phyloP scores from a whole-genome alignment of 1,284 basidiomycete genomes.

The Microbotryum intermedium region DNA sequence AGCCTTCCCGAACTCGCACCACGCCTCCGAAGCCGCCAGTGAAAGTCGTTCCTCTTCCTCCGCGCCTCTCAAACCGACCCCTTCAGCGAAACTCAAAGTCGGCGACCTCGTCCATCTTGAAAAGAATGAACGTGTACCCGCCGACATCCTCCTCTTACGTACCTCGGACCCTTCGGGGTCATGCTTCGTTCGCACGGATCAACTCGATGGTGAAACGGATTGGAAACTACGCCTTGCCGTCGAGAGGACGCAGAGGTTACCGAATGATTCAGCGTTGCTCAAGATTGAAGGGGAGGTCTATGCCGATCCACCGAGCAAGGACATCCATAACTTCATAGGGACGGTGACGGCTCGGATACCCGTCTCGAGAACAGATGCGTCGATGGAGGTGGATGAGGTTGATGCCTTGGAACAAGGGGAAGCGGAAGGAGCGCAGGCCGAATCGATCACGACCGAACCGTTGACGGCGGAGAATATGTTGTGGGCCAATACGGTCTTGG shows the following conservation, averaged over 20 bases:
- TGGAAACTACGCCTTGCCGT: conserved; percentile 95
- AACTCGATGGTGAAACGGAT: conserved; percentile 97
- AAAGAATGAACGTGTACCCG: conserved; percentile 95
- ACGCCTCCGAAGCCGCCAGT: conserved; percentile 1
- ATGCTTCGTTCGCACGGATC: conserved; percentile 96
- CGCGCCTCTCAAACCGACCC: conserved; percentile 47
- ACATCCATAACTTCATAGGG: conserved; percentile 92
- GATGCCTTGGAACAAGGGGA: neutral
- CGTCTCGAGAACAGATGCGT: conserved; percentile 8
- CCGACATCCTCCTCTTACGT: conserved; percentile 81
- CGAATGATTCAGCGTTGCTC: conserved; percentile 57
- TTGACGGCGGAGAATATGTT: conserved; percentile 87
- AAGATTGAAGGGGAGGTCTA: conserved; percentile 74
- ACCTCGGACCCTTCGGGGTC: conserved; percentile 82
- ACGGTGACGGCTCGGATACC: conserved; percentile 62
- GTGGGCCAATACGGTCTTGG: conserved; percentile 96
- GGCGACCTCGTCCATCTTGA: conserved; percentile 87
- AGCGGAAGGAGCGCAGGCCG: conserved; percentile 10
- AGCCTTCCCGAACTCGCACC: conserved; percentile 20
- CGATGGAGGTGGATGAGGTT: conserved; percentile 5
- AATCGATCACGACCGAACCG: conserved; percentile 50
- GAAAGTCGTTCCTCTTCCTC: conserved; percentile 8
- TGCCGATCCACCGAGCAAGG: conserved; percentile 90
- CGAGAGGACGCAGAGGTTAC: conserved; percentile 67
- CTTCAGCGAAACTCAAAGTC: conserved; percentile 79